phyloP scores from a whole-genome alignment of 2,329 filamentous ascomycete species.

The Diaporthe ampelina region DNA sequence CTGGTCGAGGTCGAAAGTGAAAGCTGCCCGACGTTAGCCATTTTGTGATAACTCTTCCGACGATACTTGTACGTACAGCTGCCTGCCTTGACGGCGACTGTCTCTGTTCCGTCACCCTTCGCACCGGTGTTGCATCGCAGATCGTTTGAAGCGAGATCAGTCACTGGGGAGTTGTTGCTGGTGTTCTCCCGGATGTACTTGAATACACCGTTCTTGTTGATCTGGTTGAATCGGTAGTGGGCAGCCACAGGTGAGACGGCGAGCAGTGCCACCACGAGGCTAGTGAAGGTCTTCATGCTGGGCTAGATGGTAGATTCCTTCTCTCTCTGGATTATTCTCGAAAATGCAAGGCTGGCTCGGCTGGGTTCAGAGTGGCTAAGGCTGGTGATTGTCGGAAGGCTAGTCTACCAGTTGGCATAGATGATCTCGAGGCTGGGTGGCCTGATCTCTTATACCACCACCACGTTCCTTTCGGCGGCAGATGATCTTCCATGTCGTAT shows the following conservation, averaged over 20 bases:
- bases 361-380: background rate
- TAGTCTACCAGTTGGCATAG: background rate
- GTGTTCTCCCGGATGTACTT: conserved; percentile 61
- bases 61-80: conserved; percentile 43
- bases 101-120: conserved; percentile 51
- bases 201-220: conserved; percentile 52
- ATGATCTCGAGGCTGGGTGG: background rate
- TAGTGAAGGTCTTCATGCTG: conserved; percentile 52
- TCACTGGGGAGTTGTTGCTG: conserved; percentile 64
- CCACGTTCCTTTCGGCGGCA: background rate
- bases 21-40: conserved; percentile 38
- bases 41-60: background rate
- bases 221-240: conserved; percentile 59
- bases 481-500: conserved; percentile 12
- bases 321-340: too few species aligned
- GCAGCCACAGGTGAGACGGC: conserved; percentile 51
- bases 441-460: conserved; percentile 6
- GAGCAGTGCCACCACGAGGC: conserved; percentile 50
- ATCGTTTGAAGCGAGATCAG: conserved; percentile 55
- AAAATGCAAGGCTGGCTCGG: background rate
- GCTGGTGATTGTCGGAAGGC: background rate
- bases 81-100: conserved; percentile 53
- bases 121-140: conserved; percentile 59
- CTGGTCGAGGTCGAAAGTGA: conserved; percentile 56
- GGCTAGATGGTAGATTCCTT: background rate